Evolutionary conservation across 2,329 filamentous ascomycete species (phyloP).

Genomic region (Trichophyton equinum): DNA sequence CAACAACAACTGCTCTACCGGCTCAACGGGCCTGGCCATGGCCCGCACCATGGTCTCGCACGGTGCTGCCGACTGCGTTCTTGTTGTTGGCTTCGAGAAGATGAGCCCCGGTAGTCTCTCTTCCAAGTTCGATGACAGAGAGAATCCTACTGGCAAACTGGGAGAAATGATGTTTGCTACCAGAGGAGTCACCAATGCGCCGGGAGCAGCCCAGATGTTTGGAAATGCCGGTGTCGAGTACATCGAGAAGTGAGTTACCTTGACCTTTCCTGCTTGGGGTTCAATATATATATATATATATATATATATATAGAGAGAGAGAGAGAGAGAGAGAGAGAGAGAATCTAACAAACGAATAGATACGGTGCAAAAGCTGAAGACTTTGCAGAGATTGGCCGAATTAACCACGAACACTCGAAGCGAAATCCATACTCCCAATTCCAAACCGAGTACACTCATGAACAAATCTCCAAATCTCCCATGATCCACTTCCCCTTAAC

Average conservation of each 20-base stretch:
- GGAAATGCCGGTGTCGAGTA: constrained; percentile 90
- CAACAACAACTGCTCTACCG: constrained; percentile 97
- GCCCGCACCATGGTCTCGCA: constrained; percentile 65
- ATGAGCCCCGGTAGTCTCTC: constrained; percentile 88
- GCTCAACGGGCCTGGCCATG: constrained; percentile 80
- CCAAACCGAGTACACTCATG: constrained; percentile 75
- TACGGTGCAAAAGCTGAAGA: constrained; percentile 73
- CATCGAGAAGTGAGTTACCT: constrained; percentile 62
- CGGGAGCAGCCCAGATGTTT: constrained; percentile 84
- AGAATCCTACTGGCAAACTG: constrained; percentile 63
- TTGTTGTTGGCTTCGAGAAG: constrained; percentile 95
- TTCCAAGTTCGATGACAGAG: constrained; percentile 71
- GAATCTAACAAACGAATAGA: constrained; percentile 30
- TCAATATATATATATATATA: too few species aligned
- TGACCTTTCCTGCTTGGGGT: not conserved
- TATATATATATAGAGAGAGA: too few species aligned
- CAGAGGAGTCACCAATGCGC: constrained; percentile 66
- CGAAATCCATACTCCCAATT: constrained; percentile 98
- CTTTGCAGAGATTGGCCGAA: constrained; percentile 84
- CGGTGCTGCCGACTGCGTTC: constrained; percentile 72
- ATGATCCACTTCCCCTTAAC: constrained; percentile 80
- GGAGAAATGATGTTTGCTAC: constrained; percentile 71
- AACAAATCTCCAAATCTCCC: constrained; percentile 63
- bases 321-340: too few species aligned
- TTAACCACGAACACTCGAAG: constrained; percentile 86